These are phyloP conservation scores for Kluyveromyces sp. DNA, from an alignment of 1,139 yeast genomes.

Conservation along the genomic window DNA sequence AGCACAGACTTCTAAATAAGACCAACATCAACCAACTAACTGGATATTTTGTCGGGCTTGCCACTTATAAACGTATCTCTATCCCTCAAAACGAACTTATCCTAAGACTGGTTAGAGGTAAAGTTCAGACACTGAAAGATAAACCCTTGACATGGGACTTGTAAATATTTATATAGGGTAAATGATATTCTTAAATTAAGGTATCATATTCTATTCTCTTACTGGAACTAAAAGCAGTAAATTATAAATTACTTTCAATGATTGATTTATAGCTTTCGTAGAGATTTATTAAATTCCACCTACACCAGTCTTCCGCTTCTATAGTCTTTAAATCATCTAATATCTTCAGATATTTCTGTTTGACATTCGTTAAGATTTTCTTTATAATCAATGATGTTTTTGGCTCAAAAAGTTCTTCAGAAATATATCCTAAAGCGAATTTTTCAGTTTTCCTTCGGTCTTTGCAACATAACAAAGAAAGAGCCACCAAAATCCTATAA, in stretches of 20 bases:
- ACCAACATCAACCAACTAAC: conserved; percentile 65
- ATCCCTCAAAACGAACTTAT: conserved; percentile 45
- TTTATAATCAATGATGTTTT: conserved; percentile 24
- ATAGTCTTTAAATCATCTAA: conserved; percentile 9
- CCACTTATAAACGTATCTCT: conserved; percentile 34
- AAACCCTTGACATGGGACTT: conserved; percentile 12
- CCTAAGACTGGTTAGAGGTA: conserved; percentile 40
- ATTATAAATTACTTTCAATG: conserved; percentile 13
- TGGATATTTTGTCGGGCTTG: conserved; percentile 52
- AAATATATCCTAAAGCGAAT: conserved; percentile 22
- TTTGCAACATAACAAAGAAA: conserved; percentile 37
- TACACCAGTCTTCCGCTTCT: conserved; percentile 5
- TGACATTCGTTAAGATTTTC: conserved; percentile 32
- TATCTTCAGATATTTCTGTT: conserved; percentile 23
- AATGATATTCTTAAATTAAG: too few species aligned
- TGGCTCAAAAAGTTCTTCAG: conserved; percentile 24
- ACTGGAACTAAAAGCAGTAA: too few species aligned
- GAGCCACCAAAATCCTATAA: conserved; percentile 67
- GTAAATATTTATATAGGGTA: neutral
- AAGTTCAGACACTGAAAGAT: conserved; percentile 23
- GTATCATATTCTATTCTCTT: too few species aligned
- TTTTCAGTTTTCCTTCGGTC: conserved; percentile 21
- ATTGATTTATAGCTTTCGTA: conserved; percentile 20
- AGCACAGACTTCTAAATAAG: conserved; percentile 41
- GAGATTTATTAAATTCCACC: conserved; percentile 9